A percentile compares a stretch with the other conserved stretches of the same genome.
Evolutionary conservation across 2,329 filamentous ascomycete species (phyloP).

Genomic region (Aspergillus proliferans): DNA sequence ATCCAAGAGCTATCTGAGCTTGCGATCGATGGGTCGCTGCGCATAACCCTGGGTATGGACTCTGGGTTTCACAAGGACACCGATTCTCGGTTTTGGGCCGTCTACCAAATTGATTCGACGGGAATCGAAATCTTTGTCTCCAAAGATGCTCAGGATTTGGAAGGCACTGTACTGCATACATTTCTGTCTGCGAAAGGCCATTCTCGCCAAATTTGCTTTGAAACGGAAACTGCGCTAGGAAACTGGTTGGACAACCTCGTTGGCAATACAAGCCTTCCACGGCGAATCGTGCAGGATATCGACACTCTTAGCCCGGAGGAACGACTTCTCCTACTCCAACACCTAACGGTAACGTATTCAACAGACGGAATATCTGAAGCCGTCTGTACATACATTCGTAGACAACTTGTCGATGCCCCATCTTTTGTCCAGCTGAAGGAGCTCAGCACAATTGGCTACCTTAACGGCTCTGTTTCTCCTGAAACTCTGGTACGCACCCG

Average conservation of each 20-base stretch:
- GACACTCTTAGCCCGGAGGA: constrained; percentile 39
- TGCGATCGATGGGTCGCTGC: constrained; percentile 20
- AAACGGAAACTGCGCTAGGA: constrained; percentile 33
- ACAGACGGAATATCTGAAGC: constrained; percentile 21
- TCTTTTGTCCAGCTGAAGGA: constrained; percentile 35
- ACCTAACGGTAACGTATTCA: constrained; percentile 25
- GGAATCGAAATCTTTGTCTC: constrained; percentile 38
- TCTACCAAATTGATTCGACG: constrained; percentile 31
- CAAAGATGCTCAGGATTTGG: constrained; percentile 38
- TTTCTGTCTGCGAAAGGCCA: constrained; percentile 39
- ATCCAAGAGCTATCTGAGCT: constrained; percentile 27
- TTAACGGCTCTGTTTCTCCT: constrained; percentile 32
- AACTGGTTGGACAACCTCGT: constrained; percentile 28
- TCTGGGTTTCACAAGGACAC: constrained; percentile 35
- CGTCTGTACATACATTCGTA: constrained; percentile 28
- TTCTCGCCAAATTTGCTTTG: constrained; percentile 34
- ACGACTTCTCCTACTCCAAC: constrained; percentile 33
- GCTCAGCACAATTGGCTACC: constrained; percentile 35
- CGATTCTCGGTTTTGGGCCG: constrained; percentile 37
- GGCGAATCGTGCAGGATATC: constrained; percentile 38
- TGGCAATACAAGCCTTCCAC: constrained; percentile 25
- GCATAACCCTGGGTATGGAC: constrained; percentile 33
- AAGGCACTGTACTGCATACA: constrained; percentile 41
- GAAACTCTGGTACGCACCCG: constrained; percentile 34
- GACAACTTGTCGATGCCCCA: constrained; percentile 33